Conservation (phyloP, 2,329 filamentous ascomycete genomes). For the Aspergillus ibericus region DNA sequence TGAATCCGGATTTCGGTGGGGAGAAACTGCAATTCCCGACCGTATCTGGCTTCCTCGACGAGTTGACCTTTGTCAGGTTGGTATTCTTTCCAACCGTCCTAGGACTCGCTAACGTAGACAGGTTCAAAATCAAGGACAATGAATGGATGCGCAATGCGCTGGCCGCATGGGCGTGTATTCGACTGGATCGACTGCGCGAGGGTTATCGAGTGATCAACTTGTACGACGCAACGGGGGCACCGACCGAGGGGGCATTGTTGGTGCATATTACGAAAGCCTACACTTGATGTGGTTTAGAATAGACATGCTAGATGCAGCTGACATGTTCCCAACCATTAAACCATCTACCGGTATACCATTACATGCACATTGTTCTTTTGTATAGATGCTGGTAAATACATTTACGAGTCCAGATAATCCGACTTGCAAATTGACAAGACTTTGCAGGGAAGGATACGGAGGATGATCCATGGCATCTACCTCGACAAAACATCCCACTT, state of each 20-base stretch:
- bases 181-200: constrained; percentile 73
- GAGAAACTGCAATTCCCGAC: constrained; percentile 60
- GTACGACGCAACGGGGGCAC: constrained; percentile 65
- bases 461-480: no score
- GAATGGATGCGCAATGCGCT: constrained; percentile 76
- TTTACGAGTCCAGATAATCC: no score
- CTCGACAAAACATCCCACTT: no score
- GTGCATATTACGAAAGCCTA: constrained; percentile 67
- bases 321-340: no score
- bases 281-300: not conserved
- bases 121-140: constrained; percentile 85
- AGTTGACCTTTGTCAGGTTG: constrained; percentile 72
- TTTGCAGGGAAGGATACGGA: no score
- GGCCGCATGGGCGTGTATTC: constrained; percentile 84
- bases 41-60: constrained; percentile 60
- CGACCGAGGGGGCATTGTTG: constrained; percentile 68
- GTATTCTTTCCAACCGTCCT: constrained; percentile 33
- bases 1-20: constrained; percentile 65
- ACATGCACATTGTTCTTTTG: no score
- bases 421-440: no score
- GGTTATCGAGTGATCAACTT: constrained; percentile 79
- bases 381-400: no score
- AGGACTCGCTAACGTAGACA: constrained; percentile 27
- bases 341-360: no score
- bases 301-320: no score